Evolutionary conservation across 1,284 basidiomycete species (phyloP), one percentile per base, ranked within the genome.

Genomic region (Tylopilus sp.): DNA sequence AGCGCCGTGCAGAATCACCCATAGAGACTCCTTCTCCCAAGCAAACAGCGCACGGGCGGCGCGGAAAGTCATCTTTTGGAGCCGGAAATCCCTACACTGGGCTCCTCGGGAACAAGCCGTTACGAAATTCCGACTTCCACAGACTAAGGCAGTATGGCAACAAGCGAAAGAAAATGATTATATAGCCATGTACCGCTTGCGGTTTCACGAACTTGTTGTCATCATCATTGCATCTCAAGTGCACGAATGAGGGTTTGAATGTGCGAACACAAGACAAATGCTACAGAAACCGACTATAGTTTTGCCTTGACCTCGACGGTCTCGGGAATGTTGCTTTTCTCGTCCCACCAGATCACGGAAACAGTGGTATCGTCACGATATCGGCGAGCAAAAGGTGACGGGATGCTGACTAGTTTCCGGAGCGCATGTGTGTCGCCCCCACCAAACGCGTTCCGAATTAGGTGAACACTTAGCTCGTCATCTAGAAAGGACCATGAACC

Each of bases 371-470:
- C 94, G 64, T 96, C 93, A 47, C 93, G 77, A 66, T 85, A 86
- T 60, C 85, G 79, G 64, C 91, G 79, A 50, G 86, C 82, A 56
- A 82, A 72, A 29, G 92, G 90, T 6, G 90, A 78, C 20, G 91
- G 91, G 51, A 99, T 91, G 64, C 91, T 94, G 62, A 98, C 72
- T 56, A 89, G 63, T 64, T 80, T 80, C 20, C 83, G 79, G 49
- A 96, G 75, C 47, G 73, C 71, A 51, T 71, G 72, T 53, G 80
- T 76, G 64, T 96, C 83, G 0, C 82, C 92, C 17, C 94, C 94
- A 26, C 91, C 94, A 52, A 98, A 82, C 12, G 93, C 91, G 64
- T 99, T 99, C 56, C 95, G 78, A 55, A 98, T 93, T 33, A 99
- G 74, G 70, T 98, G 96, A 15, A 92, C 87, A 47, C 89, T 82